Evolutionary conservation across 2,329 filamentous ascomycete species (phyloP).

Genomic region (Alternaria ethzedia): DNA sequence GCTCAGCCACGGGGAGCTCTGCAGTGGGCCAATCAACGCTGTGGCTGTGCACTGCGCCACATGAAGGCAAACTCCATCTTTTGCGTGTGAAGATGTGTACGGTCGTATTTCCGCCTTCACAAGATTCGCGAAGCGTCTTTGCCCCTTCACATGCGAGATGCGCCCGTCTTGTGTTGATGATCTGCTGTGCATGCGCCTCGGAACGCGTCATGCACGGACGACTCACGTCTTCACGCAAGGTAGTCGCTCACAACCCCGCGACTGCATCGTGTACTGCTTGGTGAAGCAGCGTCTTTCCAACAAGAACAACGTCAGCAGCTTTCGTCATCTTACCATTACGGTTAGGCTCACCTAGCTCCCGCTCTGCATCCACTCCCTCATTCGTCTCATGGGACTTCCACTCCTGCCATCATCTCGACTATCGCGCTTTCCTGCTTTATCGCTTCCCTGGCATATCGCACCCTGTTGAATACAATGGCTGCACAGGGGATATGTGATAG

Average conservation of each 20-base stretch:
- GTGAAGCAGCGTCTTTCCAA: neutral
- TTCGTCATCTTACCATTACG: neutral
- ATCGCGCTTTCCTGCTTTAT: neutral
- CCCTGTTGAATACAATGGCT: neutral
- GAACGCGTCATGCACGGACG: constrained; percentile 4
- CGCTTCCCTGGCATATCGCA: neutral
- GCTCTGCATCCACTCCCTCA: neutral
- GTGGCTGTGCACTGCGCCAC: constrained; percentile 13
- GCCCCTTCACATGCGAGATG: constrained; percentile 13
- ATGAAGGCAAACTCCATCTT: neutral
- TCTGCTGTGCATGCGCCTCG: constrained; percentile 8
- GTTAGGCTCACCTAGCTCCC: neutral
- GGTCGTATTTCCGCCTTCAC: neutral
- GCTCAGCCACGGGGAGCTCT: neutral
- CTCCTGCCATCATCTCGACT: neutral
- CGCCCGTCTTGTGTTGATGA: neutral
- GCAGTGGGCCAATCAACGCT: constrained; percentile 1
- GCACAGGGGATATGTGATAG: neutral
- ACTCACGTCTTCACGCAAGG: neutral
- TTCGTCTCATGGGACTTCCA: neutral
- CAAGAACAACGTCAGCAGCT: neutral
- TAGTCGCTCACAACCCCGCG: neutral
- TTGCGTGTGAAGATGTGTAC: neutral
- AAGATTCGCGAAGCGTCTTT: neutral
- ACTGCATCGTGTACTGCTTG: neutral